Percentiles rank a stretch among this genome's conserved stretches.
phyloP scores from a whole-genome alignment of 2,329 filamentous ascomycete genomes.

The Fusarium sublunatum region DNA sequence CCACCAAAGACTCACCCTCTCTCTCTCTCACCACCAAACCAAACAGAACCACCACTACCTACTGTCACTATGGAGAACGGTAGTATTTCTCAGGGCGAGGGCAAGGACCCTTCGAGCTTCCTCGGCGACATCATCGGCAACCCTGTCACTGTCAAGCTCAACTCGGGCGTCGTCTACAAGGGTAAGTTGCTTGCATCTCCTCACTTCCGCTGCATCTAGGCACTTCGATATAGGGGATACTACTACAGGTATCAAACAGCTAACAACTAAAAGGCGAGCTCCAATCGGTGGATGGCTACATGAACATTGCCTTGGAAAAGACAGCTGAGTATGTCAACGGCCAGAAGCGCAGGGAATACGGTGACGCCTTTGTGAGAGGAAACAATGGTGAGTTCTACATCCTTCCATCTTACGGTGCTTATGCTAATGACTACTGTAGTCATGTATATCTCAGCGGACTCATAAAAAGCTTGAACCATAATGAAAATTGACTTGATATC shows the following conservation, averaged over 20 bases:
- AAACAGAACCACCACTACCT: not conserved
- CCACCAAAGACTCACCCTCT: constrained; percentile 18
- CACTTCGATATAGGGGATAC: not conserved
- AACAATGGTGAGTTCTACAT: constrained; percentile 82
- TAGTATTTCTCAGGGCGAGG: constrained; percentile 70
- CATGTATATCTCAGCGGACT: constrained; percentile 77
- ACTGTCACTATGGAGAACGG: constrained; percentile 77
- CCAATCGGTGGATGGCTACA: constrained; percentile 97
- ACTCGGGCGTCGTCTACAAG: constrained; percentile 98
- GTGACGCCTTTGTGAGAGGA: constrained; percentile 93
- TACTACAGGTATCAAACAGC: not conserved
- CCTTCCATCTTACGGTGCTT: not conserved
- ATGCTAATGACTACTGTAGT: constrained; percentile 56
- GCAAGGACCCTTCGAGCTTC: constrained; percentile 93
- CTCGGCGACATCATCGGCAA: constrained; percentile 94
- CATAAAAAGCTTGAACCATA: constrained; percentile 47
- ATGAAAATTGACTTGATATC: constrained; percentile 33
- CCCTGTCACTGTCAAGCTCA: constrained; percentile 94
- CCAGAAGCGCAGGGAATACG: constrained; percentile 82
- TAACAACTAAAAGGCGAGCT: constrained; percentile 75
- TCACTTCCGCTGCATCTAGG: constrained; percentile 2
- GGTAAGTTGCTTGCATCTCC: constrained; percentile 62
- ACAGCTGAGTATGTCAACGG: constrained; percentile 93
- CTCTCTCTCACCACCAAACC: constrained; percentile 10
- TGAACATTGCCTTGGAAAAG: constrained; percentile 99